Evolutionary conservation across 331 rosid species (phyloP).

Genomic region (Pyracantha coccinea): DNA sequence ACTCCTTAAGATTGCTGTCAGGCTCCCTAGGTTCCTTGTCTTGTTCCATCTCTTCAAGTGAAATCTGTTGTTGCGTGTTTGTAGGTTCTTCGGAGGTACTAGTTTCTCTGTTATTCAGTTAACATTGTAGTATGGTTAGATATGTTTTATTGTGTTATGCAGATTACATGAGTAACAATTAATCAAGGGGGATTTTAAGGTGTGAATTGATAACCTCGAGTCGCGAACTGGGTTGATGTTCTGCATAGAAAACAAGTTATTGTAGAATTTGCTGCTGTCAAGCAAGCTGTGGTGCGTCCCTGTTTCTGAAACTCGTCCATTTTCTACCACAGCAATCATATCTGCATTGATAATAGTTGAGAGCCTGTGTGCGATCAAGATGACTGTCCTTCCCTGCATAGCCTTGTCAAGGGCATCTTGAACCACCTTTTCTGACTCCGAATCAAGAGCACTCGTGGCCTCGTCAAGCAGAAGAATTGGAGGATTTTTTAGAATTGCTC

Average conservation of each 20-base stretch:
- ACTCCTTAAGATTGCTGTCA: slow-evolving; percentile 12
- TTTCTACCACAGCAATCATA: slow-evolving; percentile 62
- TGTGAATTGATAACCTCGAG: slow-evolving; percentile 36
- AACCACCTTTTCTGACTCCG: slow-evolving; percentile 75
- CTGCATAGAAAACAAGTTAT: slow-evolving; percentile 58
- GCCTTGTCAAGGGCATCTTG: slow-evolving; percentile 87
- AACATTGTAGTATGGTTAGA: slow-evolving; percentile 22
- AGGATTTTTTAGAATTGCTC: slow-evolving; percentile 84
- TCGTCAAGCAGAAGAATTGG: slow-evolving; percentile 82
- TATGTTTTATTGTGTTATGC: background rate
- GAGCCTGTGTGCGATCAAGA: slow-evolving; percentile 76
- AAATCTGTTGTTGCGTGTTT: slow-evolving; percentile 28
- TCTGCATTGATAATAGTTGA: slow-evolving; percentile 81
- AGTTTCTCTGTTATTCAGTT: slow-evolving; percentile 35
- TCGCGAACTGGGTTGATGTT: slow-evolving; percentile 46
- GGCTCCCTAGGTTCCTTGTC: slow-evolving; percentile 15
- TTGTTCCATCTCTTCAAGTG: slow-evolving; percentile 29
- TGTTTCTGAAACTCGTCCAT: slow-evolving; percentile 56
- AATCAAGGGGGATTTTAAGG: background rate
- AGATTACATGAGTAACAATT: background rate
- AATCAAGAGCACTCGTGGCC: slow-evolving; percentile 93
- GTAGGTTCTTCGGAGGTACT: slow-evolving; percentile 23
- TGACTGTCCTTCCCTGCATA: slow-evolving; percentile 69
- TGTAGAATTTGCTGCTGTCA: slow-evolving; percentile 52
- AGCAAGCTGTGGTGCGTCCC: slow-evolving; percentile 76